Base-by-base conservation (phyloP, 2,329 filamentous ascomycete species). In the Cladophialophora chaetospira region DNA sequence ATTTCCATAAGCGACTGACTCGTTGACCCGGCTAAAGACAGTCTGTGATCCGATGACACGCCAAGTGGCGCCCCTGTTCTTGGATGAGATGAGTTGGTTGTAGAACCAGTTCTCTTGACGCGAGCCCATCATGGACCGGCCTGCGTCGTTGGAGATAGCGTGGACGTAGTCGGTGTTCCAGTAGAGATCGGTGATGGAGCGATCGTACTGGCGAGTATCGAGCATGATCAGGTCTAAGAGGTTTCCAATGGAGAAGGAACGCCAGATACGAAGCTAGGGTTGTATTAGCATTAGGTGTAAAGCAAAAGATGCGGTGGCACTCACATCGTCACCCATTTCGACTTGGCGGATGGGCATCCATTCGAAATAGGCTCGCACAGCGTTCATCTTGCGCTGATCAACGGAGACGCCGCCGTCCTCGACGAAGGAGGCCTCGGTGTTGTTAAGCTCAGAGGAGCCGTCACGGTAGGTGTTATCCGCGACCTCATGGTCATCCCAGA, bases 71-170 rank as follows among this genome's bases (percentile, higher is more conserved):
- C 84, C 84, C n/a, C 87, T 81, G 13, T 81, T 66, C n/a, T 81
- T 76, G 0, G 84, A 87, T 46, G 79, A 69, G 4, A 77, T 77
- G 5, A 89, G 73, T 38, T 78, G 73, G 43, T 78, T 77, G 69
- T 88, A 88, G 71, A 89, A 86, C 88, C 88, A 91, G 64, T 83
- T 82, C 70, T 91, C 88, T 68, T 91, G 88, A 9, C 81, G 80
- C 1, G 79, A 76, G 2, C 88, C 88, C 87, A 91, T 90, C 63
- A 91, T 73, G 0, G 81, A 82, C 3, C 88, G 82, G 4, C 83
- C 80, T 2, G 85, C 82, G 54, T 91, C 86, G 63, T 89, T 81
- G 15, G 79, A 82, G 57, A 90, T 86, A 1, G 75, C 65, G 57
- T 82, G 76, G 40, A 87, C 74, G 66, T 88, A 88, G 40, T 82